Evolutionary conservation across 768 basidiomycete species (phyloP).

Genomic region (Pleurotus eryngii): DNA sequence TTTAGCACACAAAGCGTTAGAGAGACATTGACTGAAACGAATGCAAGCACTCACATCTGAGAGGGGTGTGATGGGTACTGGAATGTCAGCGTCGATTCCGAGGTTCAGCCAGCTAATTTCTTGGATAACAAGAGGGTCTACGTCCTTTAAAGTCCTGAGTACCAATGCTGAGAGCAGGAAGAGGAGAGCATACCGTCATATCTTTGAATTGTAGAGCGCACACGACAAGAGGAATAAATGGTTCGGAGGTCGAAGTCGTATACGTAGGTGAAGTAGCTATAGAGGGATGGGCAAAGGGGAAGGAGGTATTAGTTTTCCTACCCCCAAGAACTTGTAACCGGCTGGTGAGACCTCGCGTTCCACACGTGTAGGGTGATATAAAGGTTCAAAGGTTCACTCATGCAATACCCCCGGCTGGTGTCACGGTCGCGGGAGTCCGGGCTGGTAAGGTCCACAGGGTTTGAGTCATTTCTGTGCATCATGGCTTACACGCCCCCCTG

Average conservation of each 20-base stretch:
- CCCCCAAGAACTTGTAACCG: conserved; percentile 2
- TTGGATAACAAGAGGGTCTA: conserved; percentile 4
- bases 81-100: conserved; percentile 5
- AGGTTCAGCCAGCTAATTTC: conserved; percentile 7
- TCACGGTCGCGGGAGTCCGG: conserved; percentile 2
- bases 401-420: conserved; percentile 6
- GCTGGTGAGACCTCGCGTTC: conserved; percentile 3
- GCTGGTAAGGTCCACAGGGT: not conserved
- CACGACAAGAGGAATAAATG: not conserved
- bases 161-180: not conserved
- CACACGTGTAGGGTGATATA: conserved; percentile 7
- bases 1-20: not conserved
- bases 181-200: not conserved
- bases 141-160: not conserved
- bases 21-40: too few species aligned
- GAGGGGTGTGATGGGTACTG: not conserved
- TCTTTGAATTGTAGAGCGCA: not conserved
- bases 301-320: not conserved
- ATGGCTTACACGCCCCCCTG: too few species aligned
- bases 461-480: not conserved
- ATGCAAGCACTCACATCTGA: not conserved
- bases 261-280: too few species aligned
- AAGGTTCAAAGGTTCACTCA: conserved; percentile 5
- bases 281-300: conserved; percentile 3
- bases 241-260: not conserved